These are phyloP conservation scores for Cystofilobasidium macerans DNA, from an alignment of 768 basidiomycete species.

Conservation along the genomic window DNA sequence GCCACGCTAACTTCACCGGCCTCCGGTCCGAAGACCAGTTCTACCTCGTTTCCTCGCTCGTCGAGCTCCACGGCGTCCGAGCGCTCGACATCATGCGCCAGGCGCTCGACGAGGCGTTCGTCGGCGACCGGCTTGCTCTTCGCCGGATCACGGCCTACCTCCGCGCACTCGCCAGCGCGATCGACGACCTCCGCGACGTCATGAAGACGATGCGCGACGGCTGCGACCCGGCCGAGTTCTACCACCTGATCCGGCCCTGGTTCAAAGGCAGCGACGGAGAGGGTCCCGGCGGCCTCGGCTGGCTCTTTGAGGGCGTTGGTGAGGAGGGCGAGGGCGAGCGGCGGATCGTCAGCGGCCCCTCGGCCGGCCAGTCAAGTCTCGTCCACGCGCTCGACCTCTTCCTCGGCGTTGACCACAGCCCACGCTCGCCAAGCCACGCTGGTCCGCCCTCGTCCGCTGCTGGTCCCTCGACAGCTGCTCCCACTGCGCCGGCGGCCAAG, in stretches of 20 bases:
- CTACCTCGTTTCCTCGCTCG: slow-evolving; percentile 71
- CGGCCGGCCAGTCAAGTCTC: slow-evolving; percentile 84
- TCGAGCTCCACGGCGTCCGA: slow-evolving; percentile 73
- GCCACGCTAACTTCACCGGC: slow-evolving; percentile 52
- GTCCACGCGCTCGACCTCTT: slow-evolving; percentile 71
- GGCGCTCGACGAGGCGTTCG: slow-evolving; percentile 79
- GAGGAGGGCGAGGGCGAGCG: slow-evolving; percentile 37
- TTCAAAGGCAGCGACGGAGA: slow-evolving; percentile 67
- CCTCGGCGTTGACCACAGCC: slow-evolving; percentile 58
- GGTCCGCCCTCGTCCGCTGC: neutral
- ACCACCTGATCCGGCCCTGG: slow-evolving; percentile 85
- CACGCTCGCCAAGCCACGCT: slow-evolving; percentile 18
- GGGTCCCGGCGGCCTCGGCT: slow-evolving; percentile 36
- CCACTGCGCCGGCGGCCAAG: too few species aligned
- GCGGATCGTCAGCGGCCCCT: slow-evolving; percentile 58
- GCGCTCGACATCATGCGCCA: slow-evolving; percentile 75
- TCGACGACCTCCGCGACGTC: slow-evolving; percentile 52
- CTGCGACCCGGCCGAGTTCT: slow-evolving; percentile 68
- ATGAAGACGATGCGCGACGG: slow-evolving; percentile 56
- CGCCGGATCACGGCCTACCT: slow-evolving; percentile 60
- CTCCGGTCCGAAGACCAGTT: slow-evolving; percentile 73
- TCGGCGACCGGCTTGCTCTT: slow-evolving; percentile 57
- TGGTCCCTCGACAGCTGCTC: neutral
- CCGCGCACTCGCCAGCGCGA: slow-evolving; percentile 50
- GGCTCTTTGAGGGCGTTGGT: slow-evolving; percentile 57